A percentile compares a stretch with the other conserved stretches of the same genome.
These are phyloP conservation scores for Gloeopeniophorella convolvens DNA, from an alignment of 768 basidiomycete species.

Conservation along the genomic window DNA sequence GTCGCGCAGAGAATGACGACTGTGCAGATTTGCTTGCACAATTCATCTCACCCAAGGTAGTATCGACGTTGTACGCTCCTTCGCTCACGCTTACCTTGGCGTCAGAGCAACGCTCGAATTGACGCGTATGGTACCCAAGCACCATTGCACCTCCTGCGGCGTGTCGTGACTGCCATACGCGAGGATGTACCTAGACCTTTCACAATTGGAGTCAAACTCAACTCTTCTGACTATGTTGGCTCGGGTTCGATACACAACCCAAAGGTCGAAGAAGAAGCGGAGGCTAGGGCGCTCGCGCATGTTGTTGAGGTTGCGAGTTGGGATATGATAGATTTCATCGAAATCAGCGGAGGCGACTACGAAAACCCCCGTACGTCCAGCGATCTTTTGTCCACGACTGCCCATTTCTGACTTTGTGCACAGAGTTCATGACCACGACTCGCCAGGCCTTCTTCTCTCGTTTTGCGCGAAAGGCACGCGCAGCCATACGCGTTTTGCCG, in stretches of 20 bases:
- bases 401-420: not conserved
- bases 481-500: constrained; percentile 33
- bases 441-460: constrained; percentile 70
- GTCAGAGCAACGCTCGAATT: constrained; percentile 44
- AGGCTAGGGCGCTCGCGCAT: constrained; percentile 49
- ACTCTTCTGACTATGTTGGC: constrained; percentile 64
- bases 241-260: constrained; percentile 22
- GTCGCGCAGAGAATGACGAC: not conserved
- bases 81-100: not conserved
- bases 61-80: not conserved
- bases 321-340: constrained; percentile 72
- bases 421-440: constrained; percentile 30
- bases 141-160: constrained; percentile 50
- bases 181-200: constrained; percentile 49
- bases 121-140: constrained; percentile 55
- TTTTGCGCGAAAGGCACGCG: constrained; percentile 55
- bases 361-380: constrained; percentile 56
- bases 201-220: constrained; percentile 72
- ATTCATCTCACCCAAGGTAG: constrained; percentile 69
- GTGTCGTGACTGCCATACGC: constrained; percentile 53
- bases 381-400: not conserved
- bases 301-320: constrained; percentile 55
- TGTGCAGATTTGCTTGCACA: constrained; percentile 66
- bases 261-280: constrained; percentile 27
- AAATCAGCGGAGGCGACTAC: constrained; percentile 85